A percentile compares a stretch with the other conserved stretches of the same genome.
Evolutionary conservation across 108 stramenopile genomes (phyloP).

Genomic region (Aureococcus anophagefferens): DNA sequence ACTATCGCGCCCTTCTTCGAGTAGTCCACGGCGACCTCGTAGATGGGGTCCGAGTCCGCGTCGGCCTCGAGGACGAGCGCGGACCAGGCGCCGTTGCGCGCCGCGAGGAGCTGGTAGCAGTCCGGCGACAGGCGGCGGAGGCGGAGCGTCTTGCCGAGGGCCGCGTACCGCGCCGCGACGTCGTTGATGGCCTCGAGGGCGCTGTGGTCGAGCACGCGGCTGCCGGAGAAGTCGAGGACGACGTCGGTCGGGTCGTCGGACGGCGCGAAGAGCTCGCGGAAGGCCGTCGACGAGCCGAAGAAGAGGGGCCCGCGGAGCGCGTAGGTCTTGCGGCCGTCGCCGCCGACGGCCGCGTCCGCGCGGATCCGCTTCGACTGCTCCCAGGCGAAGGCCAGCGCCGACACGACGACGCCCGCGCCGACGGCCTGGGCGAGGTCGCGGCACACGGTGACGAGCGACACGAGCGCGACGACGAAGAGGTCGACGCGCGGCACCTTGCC

Average conservation of each 20-base stretch:
- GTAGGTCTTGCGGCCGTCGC: conserved; percentile 27
- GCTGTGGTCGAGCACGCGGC: conserved; percentile 57
- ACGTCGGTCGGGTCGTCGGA: conserved; percentile 55
- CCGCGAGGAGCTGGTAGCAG: conserved; percentile 35
- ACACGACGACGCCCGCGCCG: conserved; percentile 47
- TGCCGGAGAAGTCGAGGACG: conserved; percentile 59
- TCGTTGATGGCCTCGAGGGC: conserved; percentile 59
- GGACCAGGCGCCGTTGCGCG: conserved; percentile 22
- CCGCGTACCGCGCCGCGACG: conserved; percentile 48
- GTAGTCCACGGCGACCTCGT: conserved; percentile 38
- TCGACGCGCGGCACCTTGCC: conserved; percentile 62
- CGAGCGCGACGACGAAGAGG: conserved; percentile 54
- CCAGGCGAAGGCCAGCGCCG: conserved; percentile 64
- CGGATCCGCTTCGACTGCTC: conserved; percentile 51
- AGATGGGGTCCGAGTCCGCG: conserved; percentile 38
- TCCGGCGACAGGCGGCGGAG: conserved; percentile 48
- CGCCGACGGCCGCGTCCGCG: conserved; percentile 4
- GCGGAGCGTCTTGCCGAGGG: conserved; percentile 48
- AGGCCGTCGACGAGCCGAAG: conserved; percentile 56
- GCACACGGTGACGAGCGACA: conserved; percentile 47
- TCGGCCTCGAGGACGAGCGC: conserved; percentile 38
- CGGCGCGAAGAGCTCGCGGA: conserved; percentile 43
- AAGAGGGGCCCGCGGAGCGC: conserved; percentile 65
- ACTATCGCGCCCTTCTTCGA: neutral
- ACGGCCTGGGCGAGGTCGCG: conserved; percentile 65